Evolutionary conservation across 2,329 filamentous ascomycete genomes (phyloP).

Genomic region (Curvularia spicifera): DNA sequence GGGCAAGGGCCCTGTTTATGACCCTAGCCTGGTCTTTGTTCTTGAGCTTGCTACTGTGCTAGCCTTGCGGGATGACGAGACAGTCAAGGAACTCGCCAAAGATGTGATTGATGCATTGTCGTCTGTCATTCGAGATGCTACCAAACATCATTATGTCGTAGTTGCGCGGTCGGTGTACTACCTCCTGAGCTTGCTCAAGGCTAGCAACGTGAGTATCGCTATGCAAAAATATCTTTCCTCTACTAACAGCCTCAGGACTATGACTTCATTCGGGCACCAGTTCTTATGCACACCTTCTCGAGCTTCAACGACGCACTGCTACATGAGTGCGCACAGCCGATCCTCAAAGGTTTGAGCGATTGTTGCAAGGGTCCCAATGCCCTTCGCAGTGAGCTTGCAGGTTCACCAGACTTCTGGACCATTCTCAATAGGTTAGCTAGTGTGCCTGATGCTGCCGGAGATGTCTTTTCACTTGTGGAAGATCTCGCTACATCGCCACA

Average conservation of each 20-base stretch:
- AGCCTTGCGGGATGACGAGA: slow-evolving; percentile 75
- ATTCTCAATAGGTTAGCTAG: slow-evolving; percentile 78
- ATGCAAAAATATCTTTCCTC: slow-evolving; percentile 2
- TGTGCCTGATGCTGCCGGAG: slow-evolving; percentile 71
- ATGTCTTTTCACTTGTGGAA: slow-evolving; percentile 88
- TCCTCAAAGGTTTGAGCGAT: slow-evolving; percentile 77
- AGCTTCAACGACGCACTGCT: slow-evolving; percentile 81
- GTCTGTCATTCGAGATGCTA: slow-evolving; percentile 77
- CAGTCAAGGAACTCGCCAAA: slow-evolving; percentile 76
- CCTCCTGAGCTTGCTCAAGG: slow-evolving; percentile 77
- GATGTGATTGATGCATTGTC: slow-evolving; percentile 81
- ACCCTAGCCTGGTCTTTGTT: slow-evolving; percentile 87
- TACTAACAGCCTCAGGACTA: slow-evolving; percentile 65
- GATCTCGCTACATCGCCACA: slow-evolving; percentile 72
- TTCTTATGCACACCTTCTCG: slow-evolving; percentile 89
- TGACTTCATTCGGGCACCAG: slow-evolving; percentile 88
- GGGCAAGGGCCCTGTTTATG: slow-evolving; percentile 70
- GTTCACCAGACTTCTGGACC: slow-evolving; percentile 96
- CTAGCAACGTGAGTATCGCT: slow-evolving; percentile 73
- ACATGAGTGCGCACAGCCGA: slow-evolving; percentile 74
- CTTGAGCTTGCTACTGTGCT: slow-evolving; percentile 87
- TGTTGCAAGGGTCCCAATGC: slow-evolving; percentile 81
- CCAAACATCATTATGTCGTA: slow-evolving; percentile 80
- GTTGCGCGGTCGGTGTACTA: slow-evolving; percentile 87
- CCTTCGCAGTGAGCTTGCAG: slow-evolving; percentile 89